Conservation (phyloP, 331 rosid species). For the Erythrophleum ivorense region DNA sequence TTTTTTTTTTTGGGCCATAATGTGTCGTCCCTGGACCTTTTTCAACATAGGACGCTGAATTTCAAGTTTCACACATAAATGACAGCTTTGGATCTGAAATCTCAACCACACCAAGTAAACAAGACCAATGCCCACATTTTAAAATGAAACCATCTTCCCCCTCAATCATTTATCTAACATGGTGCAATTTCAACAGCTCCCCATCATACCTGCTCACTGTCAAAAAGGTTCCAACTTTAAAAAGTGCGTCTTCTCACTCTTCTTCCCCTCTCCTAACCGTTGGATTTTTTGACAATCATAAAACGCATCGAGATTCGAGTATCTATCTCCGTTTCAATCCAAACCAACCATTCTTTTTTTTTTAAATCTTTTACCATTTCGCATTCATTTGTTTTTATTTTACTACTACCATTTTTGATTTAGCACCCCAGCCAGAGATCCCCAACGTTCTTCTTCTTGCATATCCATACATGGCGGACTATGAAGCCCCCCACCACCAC, state of each 20-base stretch:
- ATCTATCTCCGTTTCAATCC: background rate
- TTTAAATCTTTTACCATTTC: background rate
- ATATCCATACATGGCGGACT: slow-evolving; percentile 64
- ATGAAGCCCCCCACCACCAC: slow-evolving; percentile 46
- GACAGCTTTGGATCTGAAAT: too few relatives aligned
- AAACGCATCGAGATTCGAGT: slow-evolving; percentile 6
- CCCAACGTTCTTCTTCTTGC: slow-evolving; percentile 45
- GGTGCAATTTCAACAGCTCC: background rate
- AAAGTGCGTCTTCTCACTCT: background rate
- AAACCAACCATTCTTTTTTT: background rate
- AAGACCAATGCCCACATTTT: too few relatives aligned
- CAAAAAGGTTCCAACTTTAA: background rate
- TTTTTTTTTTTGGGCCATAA: too few relatives aligned
- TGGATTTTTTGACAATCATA: background rate
- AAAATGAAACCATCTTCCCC: too few relatives aligned
- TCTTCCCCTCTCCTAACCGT: slow-evolving; percentile 6
- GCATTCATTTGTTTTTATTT: background rate
- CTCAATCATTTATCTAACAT: too few relatives aligned
- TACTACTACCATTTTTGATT: background rate
- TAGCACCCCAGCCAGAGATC: background rate
- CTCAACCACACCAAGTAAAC: too few relatives aligned
- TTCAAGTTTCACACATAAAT: too few relatives aligned
- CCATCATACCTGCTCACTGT: background rate
- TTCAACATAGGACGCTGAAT: too few relatives aligned
- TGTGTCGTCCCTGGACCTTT: too few relatives aligned